phyloP scores from a whole-genome alignment of 2,329 filamentous ascomycete species.

The Paraphoma chrysanthemicola region DNA sequence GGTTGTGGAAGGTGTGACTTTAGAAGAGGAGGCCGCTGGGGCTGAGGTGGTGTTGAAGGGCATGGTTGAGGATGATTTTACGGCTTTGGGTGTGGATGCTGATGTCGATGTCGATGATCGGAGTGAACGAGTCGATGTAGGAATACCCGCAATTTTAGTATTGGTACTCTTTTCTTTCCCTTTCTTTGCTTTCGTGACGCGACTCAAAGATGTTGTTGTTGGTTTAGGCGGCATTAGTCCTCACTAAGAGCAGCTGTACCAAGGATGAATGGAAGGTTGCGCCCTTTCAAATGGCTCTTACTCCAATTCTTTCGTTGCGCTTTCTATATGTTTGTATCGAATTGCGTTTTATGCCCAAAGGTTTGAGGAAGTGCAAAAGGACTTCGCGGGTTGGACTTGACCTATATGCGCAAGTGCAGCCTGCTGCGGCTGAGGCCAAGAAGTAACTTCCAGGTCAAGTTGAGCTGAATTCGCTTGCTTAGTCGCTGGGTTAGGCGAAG shows the following conservation, averaged over 20 bases:
- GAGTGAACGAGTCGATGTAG: background rate
- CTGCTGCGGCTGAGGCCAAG: background rate
- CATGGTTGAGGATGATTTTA: background rate
- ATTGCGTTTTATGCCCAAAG: background rate
- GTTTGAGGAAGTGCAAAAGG: background rate
- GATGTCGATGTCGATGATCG: background rate
- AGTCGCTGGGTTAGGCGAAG: background rate
- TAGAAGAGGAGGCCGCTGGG: background rate
- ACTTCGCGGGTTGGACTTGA: background rate
- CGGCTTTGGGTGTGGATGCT: background rate
- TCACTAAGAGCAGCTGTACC: background rate
- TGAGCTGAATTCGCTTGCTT: too few relatives aligned
- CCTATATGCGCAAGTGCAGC: background rate
- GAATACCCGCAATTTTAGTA: background rate
- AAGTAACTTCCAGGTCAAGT: background rate
- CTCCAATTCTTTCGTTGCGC: background rate
- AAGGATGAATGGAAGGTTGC: background rate
- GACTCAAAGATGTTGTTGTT: background rate
- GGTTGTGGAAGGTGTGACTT: background rate
- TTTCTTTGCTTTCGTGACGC: background rate
- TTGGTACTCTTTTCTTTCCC: background rate
- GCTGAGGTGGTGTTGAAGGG: background rate
- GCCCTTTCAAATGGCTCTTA: slow-evolving; percentile 1
- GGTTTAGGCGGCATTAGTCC: slow-evolving; percentile 1
- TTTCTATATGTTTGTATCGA: background rate